A percentile compares a stretch with the other conserved stretches of the same genome.
Evolutionary conservation across 306 rosid genomes (phyloP).

Genomic region (Astragalus membranaceus): DNA sequence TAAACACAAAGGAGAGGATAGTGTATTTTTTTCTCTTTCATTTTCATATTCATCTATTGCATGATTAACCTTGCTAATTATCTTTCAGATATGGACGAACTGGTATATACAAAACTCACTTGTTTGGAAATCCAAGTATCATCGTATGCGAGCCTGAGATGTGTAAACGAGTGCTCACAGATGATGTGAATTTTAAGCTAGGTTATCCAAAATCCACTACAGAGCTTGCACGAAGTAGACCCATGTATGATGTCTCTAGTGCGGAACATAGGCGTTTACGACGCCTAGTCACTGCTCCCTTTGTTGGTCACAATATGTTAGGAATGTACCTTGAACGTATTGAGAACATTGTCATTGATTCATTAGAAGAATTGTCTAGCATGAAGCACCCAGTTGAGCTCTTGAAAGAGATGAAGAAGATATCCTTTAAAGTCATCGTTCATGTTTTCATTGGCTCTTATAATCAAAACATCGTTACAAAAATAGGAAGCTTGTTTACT

Average conservation of each 20-base stretch:
- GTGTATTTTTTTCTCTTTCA: background rate
- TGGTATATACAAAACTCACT: background rate
- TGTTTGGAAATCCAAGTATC: background rate
- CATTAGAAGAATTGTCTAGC: constrained; percentile 19
- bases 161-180: constrained; percentile 5
- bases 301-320: constrained; percentile 8
- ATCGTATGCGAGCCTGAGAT: background rate
- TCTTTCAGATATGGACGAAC: background rate
- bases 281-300: constrained; percentile 11
- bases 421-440: constrained; percentile 18
- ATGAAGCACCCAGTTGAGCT: constrained; percentile 15
- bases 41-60: background rate
- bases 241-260: background rate
- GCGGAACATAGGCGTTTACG: constrained; percentile 12
- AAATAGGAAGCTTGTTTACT: background rate
- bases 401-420: background rate
- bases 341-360: background rate
- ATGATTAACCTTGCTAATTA: background rate
- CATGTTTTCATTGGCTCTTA: constrained; percentile 23
- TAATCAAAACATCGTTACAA: background rate
- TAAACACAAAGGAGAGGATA: too few species aligned
- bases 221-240: background rate
- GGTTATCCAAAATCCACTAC: constrained; percentile 11
- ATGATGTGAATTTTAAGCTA: constrained; percentile 15
- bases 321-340: constrained; percentile 5